Conservation (phyloP, 2,329 filamentous ascomycete genomes). For the Catunica adiposa region DNA sequence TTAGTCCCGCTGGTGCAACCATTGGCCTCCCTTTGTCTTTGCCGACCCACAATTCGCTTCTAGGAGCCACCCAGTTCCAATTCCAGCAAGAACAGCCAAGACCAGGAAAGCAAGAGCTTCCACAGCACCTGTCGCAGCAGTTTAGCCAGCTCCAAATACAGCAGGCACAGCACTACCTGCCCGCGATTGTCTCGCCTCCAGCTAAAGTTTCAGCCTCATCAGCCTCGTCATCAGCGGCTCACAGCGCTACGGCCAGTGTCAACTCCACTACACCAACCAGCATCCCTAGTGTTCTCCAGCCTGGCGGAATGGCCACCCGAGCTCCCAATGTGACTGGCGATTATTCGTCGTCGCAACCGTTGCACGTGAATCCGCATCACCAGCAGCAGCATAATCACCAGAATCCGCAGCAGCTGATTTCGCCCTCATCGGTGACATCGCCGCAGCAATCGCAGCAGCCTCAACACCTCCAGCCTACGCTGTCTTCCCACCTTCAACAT, state of each 20-base stretch:
- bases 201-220: constrained; percentile 5
- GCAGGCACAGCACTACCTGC: background rate
- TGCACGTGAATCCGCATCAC: background rate
- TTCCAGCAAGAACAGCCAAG: too few species aligned
- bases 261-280: constrained; percentile 20
- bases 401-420: constrained; percentile 16
- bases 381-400: constrained; percentile 16
- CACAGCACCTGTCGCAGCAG: too few species aligned
- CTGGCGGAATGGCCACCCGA: constrained; percentile 31
- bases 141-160: constrained; percentile 1
- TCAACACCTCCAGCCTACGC: background rate
- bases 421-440: background rate
- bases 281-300: constrained; percentile 43
- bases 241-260: background rate
- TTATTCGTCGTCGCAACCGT: background rate
- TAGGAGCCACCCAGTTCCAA: background rate
- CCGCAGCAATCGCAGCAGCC: background rate
- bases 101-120: too few species aligned
- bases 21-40: background rate
- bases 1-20: too few species aligned
- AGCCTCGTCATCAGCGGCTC: constrained; percentile 2
- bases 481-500: background rate
- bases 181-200: constrained; percentile 1
- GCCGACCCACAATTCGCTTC: background rate
- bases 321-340: constrained; percentile 9